phyloP scores from a whole-genome alignment of 495 filamentous ascomycete genomes.

The Lasiosphaeriaceae sp. region DNA sequence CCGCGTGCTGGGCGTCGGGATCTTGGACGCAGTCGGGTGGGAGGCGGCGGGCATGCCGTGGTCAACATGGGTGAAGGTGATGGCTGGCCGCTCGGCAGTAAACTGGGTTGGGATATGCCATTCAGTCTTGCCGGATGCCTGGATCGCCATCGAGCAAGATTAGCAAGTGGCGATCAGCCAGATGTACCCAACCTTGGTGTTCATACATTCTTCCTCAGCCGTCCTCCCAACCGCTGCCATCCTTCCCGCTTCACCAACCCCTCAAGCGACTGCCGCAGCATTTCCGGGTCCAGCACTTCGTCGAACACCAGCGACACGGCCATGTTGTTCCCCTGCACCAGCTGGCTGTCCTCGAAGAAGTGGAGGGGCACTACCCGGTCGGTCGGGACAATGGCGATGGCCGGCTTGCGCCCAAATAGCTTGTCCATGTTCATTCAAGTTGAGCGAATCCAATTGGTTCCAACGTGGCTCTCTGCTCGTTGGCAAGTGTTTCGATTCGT shows the following conservation, averaged over 20 bases:
- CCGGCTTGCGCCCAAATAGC: conserved; percentile 14
- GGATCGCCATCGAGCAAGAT: background rate
- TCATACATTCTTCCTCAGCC: conserved; percentile 32
- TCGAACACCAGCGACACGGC: conserved; percentile 42
- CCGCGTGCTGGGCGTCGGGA: conserved; percentile 21
- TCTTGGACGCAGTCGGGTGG: conserved; percentile 29
- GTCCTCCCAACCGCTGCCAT: conserved; percentile 41
- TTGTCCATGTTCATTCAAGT: conserved; percentile 11
- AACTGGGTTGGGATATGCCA: conserved; percentile 42
- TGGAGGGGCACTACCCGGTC: conserved; percentile 38
- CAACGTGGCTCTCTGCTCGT: too few relatives aligned
- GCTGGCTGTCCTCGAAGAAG: conserved; percentile 35
- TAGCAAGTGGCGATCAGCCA: background rate
- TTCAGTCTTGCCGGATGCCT: conserved; percentile 33
- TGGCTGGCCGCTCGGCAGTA: conserved; percentile 26
- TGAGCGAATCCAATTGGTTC: too few relatives aligned
- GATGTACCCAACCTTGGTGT: background rate
- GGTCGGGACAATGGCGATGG: conserved; percentile 10
- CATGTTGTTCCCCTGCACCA: conserved; percentile 33
- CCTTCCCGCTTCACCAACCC: conserved; percentile 29
- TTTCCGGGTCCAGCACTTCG: conserved; percentile 43
- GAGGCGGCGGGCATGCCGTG: conserved; percentile 21
- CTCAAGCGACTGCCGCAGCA: conserved; percentile 30
- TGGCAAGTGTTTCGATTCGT: too few relatives aligned
- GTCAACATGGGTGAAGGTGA: conserved; percentile 30